A percentile compares a stretch with the other conserved stretches of the same genome.
Conservation (phyloP, 306 rosid genomes). For the Mucuna pruriens region DNA sequence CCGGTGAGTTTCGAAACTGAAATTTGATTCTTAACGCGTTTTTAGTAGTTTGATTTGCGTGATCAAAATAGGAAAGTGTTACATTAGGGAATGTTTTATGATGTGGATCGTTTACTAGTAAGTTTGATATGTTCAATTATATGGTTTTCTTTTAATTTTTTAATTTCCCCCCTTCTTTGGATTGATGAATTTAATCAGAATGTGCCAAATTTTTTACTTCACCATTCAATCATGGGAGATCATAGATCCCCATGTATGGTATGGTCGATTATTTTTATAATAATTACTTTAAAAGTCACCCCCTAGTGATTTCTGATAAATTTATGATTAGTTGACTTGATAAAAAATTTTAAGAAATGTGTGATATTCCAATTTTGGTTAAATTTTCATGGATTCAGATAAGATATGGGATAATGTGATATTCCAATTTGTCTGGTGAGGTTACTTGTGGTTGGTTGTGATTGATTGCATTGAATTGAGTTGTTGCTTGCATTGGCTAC, state of each 20-base stretch:
- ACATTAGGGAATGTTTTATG: neutral
- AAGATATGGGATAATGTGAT: neutral
- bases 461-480: slow-evolving; percentile 31
- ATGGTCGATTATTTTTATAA: too few relatives aligned
- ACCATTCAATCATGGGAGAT: too few relatives aligned
- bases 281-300: too few relatives aligned
- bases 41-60: neutral
- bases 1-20: slow-evolving; percentile 53
- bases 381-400: neutral
- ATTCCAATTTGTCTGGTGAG: neutral
- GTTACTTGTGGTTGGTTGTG: neutral
- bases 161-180: neutral
- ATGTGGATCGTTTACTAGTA: neutral
- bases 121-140: neutral
- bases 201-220: too few relatives aligned
- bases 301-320: too few relatives aligned
- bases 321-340: too few relatives aligned
- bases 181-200: neutral
- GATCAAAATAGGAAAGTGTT: neutral
- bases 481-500: slow-evolving; percentile 44
- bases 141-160: neutral
- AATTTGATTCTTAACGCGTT: neutral
- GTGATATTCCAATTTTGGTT: neutral
- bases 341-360: neutral
- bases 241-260: too few relatives aligned